Evolutionary conservation across 169 alveolate genomes (phyloP).

Genomic region (Plasmodium falciparum): DNA sequence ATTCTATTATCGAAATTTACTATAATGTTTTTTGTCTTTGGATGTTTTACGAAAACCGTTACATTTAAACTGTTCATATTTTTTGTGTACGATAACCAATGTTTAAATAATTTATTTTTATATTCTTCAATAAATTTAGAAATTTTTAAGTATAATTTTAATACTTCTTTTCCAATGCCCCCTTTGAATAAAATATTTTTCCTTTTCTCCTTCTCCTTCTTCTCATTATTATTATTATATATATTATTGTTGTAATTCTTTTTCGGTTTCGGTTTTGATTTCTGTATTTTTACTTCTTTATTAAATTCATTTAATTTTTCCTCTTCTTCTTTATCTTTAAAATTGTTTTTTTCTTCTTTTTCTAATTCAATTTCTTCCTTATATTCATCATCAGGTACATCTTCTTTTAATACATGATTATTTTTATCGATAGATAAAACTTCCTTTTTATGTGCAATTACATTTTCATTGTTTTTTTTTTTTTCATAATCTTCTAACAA

Average conservation of each 20-base stretch:
- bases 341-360: not conserved
- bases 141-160: conserved; percentile 71
- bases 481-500: conserved; percentile 57
- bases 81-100: conserved; percentile 56
- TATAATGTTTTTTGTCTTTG: conserved; percentile 68
- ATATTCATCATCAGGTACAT: too few species aligned
- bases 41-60: conserved; percentile 74
- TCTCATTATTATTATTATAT: not conserved
- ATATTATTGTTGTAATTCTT: not conserved
- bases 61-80: conserved; percentile 70
- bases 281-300: not conserved
- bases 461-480: conserved; percentile 1
- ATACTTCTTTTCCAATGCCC: conserved; percentile 61
- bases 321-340: not conserved
- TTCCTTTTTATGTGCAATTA: not conserved
- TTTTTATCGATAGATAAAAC: not conserved
- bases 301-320: not conserved
- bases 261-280: not conserved
- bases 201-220: conserved; percentile 13
- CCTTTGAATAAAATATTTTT: conserved; percentile 50
- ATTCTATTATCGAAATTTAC: conserved; percentile 69
- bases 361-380: too few species aligned
- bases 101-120: conserved; percentile 66
- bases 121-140: conserved; percentile 68
- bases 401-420: not conserved